These are phyloP conservation scores for Ustilaginoidea virens DNA, from an alignment of 2,329 filamentous ascomycete genomes.

Conservation along the genomic window DNA sequence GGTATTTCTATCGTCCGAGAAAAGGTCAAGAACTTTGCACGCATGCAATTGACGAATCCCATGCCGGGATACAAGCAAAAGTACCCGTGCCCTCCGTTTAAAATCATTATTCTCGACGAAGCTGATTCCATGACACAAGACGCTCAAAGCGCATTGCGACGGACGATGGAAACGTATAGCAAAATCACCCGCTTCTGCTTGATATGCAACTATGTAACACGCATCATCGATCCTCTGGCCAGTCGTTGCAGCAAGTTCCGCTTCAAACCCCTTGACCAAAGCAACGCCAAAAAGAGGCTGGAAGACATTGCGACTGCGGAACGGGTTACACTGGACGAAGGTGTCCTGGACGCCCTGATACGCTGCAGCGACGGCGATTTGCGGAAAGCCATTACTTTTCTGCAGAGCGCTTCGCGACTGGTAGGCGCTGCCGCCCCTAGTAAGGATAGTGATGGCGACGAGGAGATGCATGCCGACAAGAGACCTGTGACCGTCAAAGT, in stretches of 20 bases:
- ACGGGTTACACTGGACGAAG: slow-evolving; percentile 58
- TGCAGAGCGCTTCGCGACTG: slow-evolving; percentile 85
- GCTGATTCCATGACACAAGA: slow-evolving; percentile 99
- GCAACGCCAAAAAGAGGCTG: slow-evolving; percentile 64
- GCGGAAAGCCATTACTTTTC: slow-evolving; percentile 86
- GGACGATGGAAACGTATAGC: slow-evolving; percentile 97
- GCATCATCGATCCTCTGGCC: slow-evolving; percentile 93
- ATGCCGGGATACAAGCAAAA: slow-evolving; percentile 50
- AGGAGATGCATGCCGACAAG: slow-evolving; percentile 45
- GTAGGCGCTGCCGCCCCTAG: slow-evolving; percentile 50
- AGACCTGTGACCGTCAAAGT: slow-evolving; percentile 58
- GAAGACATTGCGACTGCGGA: slow-evolving; percentile 72
- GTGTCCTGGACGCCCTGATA: slow-evolving; percentile 72
- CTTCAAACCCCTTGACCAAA: slow-evolving; percentile 89
- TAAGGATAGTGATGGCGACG: slow-evolving; percentile 34
- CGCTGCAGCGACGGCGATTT: slow-evolving; percentile 85
- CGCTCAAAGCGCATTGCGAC: slow-evolving; percentile 77
- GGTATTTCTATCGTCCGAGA: slow-evolving; percentile 94
- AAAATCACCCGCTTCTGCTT: slow-evolving; percentile 95
- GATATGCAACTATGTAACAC: slow-evolving; percentile 96
- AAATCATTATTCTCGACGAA: slow-evolving; percentile 97
- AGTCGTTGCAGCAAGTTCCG: slow-evolving; percentile 91
- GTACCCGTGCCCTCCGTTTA: slow-evolving; percentile 94
- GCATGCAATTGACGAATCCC: slow-evolving; percentile 81
- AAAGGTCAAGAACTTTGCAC: slow-evolving; percentile 96